Conservation (phyloP, 768 basidiomycete species). For the Auriscalpium orientale region DNA sequence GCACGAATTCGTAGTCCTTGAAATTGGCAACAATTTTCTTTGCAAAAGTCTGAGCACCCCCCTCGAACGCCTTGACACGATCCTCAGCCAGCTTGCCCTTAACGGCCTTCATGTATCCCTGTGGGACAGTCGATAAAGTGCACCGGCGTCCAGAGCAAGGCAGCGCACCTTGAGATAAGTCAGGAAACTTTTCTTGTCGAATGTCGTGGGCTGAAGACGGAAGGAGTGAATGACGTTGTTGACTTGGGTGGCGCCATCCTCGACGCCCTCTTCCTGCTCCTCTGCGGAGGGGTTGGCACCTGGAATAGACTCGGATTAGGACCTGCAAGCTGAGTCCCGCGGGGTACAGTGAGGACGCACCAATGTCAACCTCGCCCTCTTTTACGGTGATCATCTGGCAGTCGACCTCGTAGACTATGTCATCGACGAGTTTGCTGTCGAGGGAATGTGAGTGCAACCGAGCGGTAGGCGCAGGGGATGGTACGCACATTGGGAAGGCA, state of each 20-base stretch:
- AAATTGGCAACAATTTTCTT: slow-evolving; percentile 89
- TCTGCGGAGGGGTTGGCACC: slow-evolving; percentile 93
- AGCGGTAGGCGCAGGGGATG: neutral
- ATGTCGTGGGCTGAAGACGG: slow-evolving; percentile 72
- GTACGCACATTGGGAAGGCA: slow-evolving; percentile 75
- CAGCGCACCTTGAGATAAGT: slow-evolving; percentile 68
- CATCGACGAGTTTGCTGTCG: slow-evolving; percentile 66
- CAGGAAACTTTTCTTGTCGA: slow-evolving; percentile 88
- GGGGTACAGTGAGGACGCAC: slow-evolving; percentile 31
- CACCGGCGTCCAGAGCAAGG: neutral
- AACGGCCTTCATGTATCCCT: slow-evolving; percentile 93
- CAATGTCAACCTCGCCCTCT: slow-evolving; percentile 83
- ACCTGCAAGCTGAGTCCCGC: neutral
- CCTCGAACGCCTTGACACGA: slow-evolving; percentile 71
- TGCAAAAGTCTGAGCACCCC: slow-evolving; percentile 63
- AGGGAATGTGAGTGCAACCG: neutral
- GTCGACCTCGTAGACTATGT: slow-evolving; percentile 82
- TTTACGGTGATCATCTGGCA: slow-evolving; percentile 66
- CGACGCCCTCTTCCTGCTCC: slow-evolving; percentile 73
- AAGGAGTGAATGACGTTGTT: slow-evolving; percentile 93
- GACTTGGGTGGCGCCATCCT: slow-evolving; percentile 66
- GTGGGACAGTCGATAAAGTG: neutral
- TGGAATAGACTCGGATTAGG: slow-evolving; percentile 21
- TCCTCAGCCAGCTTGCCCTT: slow-evolving; percentile 59
- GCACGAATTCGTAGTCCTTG: slow-evolving; percentile 90